A percentile compares a stretch with the other conserved stretches of the same genome.
These are phyloP conservation scores for Erythrophleum fordii DNA, from an alignment of 306 rosid genomes.

Conservation along the genomic window DNA sequence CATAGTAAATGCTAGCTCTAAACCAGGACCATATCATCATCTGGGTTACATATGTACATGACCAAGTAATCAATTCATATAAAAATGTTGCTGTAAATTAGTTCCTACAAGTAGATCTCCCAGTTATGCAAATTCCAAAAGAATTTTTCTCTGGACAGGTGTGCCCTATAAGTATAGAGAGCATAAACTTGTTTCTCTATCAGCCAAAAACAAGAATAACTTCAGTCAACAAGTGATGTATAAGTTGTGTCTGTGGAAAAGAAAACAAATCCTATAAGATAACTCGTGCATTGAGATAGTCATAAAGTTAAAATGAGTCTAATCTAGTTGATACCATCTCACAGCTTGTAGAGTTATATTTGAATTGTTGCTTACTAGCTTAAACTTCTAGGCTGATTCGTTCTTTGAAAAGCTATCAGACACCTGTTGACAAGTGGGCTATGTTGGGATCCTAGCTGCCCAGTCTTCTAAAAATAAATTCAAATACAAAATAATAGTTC, in stretches of 20 bases:
- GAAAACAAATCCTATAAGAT: not conserved
- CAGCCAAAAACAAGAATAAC: not conserved
- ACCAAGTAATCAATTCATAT: not conserved
- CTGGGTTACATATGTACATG: not conserved
- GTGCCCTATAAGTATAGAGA: not conserved
- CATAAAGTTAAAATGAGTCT: not conserved
- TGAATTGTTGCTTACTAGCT: not conserved
- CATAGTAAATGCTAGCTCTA: not conserved
- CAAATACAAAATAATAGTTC: not conserved
- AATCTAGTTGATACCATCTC: not conserved
- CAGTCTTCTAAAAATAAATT: slow-evolving; percentile 13
- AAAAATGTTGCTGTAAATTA: not conserved
- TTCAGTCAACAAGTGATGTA: not conserved
- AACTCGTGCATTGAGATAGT: not conserved
- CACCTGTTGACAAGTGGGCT: not conserved
- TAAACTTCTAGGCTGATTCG: not conserved
- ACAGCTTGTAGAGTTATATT: not conserved
- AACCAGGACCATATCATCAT: not conserved
- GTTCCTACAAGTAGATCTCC: not conserved
- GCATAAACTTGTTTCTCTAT: not conserved
- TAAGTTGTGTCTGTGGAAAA: not conserved
- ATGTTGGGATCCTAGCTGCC: slow-evolving; percentile 3
- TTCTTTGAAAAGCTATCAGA: not conserved
- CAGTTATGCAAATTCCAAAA: not conserved
- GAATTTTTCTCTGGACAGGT: not conserved